Base-by-base conservation (phyloP, 371 early-diverging fungal genomes). In the Choanephora cucurbitarum region DNA sequence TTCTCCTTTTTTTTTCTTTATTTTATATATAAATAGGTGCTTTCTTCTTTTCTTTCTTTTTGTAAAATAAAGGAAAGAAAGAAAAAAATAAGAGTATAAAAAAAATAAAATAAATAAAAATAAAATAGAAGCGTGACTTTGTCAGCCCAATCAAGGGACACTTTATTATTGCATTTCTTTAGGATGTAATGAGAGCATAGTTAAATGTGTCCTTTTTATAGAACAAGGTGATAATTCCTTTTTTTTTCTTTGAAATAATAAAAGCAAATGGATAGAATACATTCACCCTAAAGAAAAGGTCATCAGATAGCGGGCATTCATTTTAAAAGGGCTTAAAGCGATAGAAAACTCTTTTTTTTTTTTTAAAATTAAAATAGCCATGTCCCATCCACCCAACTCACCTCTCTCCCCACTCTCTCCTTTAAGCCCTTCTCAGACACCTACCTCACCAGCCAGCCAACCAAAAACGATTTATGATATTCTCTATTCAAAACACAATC, bases 401-500 rank as follows among this genome's bases (percentile, higher is more conserved):
- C 56, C 65, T 17, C 14, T 59, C 13, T 64, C 65, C 1, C 54
- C 60, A 40, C 39, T 65, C 17, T 65, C 66, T 22, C 56, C 66
- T 31, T 49, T 47, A 19, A 49, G 60, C 34, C 52, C 59, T 39
- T 49, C 44, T 18, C 57, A 57, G 37, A 37, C 50, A 52, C 40
- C 50, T 1, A 28, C 45, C 28, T 18, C 37, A 28, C 37, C 37
- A 9, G 2, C 14, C 2, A 15, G 24, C 17, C 52, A 67, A 14
- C 55, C 46, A 53, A 62, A 57, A 39, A 67, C 73, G 10, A 67
- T 73, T 5, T 77, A 67, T 39, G 70, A 73, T 56, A 60, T 77
- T 19, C 57, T 77, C 28, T 64, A 71, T 56, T 58, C 69, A 34
- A 9, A 64, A n/a, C 60, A 73, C 48, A 73, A 71, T 41, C 70